Conservation (phyloP, 768 basidiomycete species). For the Clavulina sp. region DNA sequence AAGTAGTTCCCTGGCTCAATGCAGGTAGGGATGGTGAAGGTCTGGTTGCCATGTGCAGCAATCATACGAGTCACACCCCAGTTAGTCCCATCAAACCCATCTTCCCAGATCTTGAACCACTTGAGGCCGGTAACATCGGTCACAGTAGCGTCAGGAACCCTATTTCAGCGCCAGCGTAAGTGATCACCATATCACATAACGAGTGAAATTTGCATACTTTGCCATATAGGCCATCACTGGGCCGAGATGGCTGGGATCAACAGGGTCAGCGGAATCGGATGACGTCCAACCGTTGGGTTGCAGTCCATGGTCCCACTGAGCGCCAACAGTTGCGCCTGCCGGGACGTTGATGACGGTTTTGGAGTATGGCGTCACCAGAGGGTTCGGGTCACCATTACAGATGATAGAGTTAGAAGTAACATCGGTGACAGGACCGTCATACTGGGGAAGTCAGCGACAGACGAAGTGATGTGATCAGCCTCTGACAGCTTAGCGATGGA, state of each 20-base stretch:
- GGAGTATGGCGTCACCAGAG: conserved; percentile 20
- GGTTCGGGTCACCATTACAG: conserved; percentile 44
- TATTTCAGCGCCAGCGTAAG: no score
- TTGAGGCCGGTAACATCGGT: conserved; percentile 28
- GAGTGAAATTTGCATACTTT: conserved; percentile 16
- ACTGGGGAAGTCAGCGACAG: conserved; percentile 23
- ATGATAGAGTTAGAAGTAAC: conserved; percentile 38
- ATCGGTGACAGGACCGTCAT: conserved; percentile 34
- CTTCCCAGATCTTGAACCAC: conserved; percentile 31
- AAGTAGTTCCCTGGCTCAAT: conserved; percentile 32
- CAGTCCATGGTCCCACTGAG: conserved; percentile 39
- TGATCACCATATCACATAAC: neutral
- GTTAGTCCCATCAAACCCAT: conserved; percentile 6
- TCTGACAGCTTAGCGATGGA: no score
- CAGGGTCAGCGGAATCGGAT: conserved; percentile 29
- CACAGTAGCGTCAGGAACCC: conserved; percentile 29
- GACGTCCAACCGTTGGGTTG: no score
- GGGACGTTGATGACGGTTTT: conserved; percentile 28
- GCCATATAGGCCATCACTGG: conserved; percentile 34
- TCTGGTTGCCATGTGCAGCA: conserved; percentile 32
- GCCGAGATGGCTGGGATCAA: conserved; percentile 30
- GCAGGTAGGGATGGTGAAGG: conserved; percentile 30
- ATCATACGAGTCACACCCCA: conserved; percentile 35
- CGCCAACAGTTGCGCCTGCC: conserved; percentile 34
- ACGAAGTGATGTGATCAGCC: conserved; percentile 22